Evolutionary conservation across 192 early-diverging fungal species (phyloP).

Genomic region (Coemansia sp.): DNA sequence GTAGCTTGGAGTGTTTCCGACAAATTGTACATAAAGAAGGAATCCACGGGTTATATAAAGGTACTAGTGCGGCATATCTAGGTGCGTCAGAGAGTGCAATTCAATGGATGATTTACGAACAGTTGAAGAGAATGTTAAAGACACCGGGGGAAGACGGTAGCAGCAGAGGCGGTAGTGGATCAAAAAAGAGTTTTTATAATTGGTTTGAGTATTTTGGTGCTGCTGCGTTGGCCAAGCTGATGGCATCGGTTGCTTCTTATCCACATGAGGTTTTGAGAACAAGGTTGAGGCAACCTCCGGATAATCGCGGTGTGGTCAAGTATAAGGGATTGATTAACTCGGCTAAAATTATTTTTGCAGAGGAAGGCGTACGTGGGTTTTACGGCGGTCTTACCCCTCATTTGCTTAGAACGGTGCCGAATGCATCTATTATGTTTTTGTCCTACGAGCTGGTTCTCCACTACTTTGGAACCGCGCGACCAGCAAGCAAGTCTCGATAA

Average conservation of each 20-base stretch:
- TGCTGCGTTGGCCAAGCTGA: constrained; percentile 83
- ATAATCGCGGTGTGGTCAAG: constrained; percentile 65
- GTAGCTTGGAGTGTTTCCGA: constrained; percentile 75
- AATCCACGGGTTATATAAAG: constrained; percentile 81
- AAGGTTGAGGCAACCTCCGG: constrained; percentile 79
- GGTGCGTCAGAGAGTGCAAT: constrained; percentile 88
- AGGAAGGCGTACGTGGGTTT: constrained; percentile 84
- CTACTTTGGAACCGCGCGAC: constrained; percentile 32
- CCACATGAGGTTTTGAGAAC: constrained; percentile 97
- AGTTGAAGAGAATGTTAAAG: constrained; percentile 68
- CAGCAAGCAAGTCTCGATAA: constrained; percentile 1
- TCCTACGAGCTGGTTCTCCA: constrained; percentile 77
- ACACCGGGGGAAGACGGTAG: constrained; percentile 3
- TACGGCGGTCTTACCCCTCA: constrained; percentile 97
- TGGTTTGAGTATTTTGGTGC: constrained; percentile 85
- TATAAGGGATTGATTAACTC: constrained; percentile 75
- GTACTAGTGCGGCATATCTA: constrained; percentile 86
- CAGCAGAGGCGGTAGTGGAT: constrained; percentile 1
- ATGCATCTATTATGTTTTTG: constrained; percentile 94
- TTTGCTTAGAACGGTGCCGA: constrained; percentile 92
- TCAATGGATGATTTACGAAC: constrained; percentile 97
- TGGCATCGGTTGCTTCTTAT: constrained; percentile 87
- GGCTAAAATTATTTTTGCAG: constrained; percentile 59
- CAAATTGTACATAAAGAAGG: constrained; percentile 80
- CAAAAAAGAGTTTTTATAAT: constrained; percentile 51